These are phyloP conservation scores for Misopates orontium DNA, from an alignment of 257 asterid genomes.

Conservation along the genomic window DNA sequence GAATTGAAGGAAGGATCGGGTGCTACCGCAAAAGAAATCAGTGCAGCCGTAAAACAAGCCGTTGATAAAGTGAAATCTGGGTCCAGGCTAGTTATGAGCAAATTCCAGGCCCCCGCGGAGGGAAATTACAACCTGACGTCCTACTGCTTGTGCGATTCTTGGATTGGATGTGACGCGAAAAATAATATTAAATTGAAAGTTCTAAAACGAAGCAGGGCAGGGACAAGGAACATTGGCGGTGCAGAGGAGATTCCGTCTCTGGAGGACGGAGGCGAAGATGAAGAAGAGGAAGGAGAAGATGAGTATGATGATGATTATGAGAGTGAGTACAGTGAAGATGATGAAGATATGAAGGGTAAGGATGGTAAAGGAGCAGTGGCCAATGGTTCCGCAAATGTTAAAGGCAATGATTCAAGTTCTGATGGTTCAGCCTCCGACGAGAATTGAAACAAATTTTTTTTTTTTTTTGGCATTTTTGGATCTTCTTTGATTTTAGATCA, in stretches of 20 bases:
- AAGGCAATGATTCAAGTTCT: constrained; percentile 45
- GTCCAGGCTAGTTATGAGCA: constrained; percentile 61
- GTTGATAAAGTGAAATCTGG: constrained; percentile 53
- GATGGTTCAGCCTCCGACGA: constrained; percentile 69
- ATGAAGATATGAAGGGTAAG: constrained; percentile 59
- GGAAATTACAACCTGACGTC: constrained; percentile 76
- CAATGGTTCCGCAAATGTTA: constrained; percentile 53
- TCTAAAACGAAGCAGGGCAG: constrained; percentile 65
- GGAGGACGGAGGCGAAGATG: constrained; percentile 90
- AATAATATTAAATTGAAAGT: constrained; percentile 67
- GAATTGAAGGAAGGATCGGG: constrained; percentile 92
- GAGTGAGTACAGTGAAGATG: constrained; percentile 95
- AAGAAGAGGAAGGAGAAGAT: constrained; percentile 79
- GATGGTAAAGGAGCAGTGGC: constrained; percentile 47
- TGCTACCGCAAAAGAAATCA: constrained; percentile 70
- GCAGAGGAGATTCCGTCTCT: constrained; percentile 54
- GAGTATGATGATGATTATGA: constrained; percentile 92
- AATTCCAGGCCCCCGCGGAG: constrained; percentile 89
- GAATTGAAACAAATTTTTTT: constrained; percentile 41
- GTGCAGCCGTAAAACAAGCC: constrained; percentile 75
- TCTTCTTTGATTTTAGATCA: not conserved
- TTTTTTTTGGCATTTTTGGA: not conserved
- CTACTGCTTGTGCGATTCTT: constrained; percentile 81
- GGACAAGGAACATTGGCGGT: constrained; percentile 34
- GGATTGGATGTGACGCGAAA: constrained; percentile 94